phyloP scores from a whole-genome alignment of 768 basidiomycete species.

The Tricholoma hemisulphureum region DNA sequence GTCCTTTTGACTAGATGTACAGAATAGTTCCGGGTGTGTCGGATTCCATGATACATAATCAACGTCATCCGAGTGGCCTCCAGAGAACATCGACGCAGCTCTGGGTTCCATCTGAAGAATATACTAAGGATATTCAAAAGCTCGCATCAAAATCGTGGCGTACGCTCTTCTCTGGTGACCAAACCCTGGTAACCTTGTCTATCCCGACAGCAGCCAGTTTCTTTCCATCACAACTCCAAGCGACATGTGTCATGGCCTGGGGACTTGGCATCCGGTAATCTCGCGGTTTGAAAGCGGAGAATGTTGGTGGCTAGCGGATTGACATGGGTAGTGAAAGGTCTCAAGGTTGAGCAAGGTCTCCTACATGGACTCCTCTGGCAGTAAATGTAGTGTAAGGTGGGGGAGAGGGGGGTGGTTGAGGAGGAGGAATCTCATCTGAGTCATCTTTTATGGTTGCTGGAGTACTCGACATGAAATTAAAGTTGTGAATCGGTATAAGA shows the following conservation, averaged over 20 bases:
- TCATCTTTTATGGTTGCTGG: slow-evolving; percentile 42
- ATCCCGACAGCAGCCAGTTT: slow-evolving; percentile 80
- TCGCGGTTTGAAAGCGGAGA: slow-evolving; percentile 77
- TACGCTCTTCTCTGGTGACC: slow-evolving; percentile 77
- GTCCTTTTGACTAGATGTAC: slow-evolving; percentile 76
- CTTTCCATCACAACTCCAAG: slow-evolving; percentile 84
- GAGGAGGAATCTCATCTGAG: slow-evolving; percentile 55
- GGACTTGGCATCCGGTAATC: slow-evolving; percentile 65
- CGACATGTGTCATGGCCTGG: slow-evolving; percentile 71
- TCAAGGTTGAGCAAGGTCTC: slow-evolving; percentile 26
- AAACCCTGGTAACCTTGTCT: slow-evolving; percentile 75
- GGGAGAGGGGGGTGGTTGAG: slow-evolving; percentile 66
- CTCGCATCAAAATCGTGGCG: slow-evolving; percentile 24
- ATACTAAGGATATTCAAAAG: not conserved
- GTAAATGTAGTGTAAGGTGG: slow-evolving; percentile 70
- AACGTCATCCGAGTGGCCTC: slow-evolving; percentile 76
- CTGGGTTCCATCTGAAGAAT: slow-evolving; percentile 63
- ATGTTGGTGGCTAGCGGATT: slow-evolving; percentile 61
- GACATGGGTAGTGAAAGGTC: not conserved
- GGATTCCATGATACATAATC: slow-evolving; percentile 86
- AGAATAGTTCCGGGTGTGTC: slow-evolving; percentile 79
- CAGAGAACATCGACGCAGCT: slow-evolving; percentile 61
- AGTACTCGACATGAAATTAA: slow-evolving; percentile 16
- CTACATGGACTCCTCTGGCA: slow-evolving; percentile 72
- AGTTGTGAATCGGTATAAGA: not conserved